Percentiles rank a stretch among this genome's conserved stretches.
Evolutionary conservation across 164 flowering plant species (phyloP).

Genomic region (Tetracentron sinense): DNA sequence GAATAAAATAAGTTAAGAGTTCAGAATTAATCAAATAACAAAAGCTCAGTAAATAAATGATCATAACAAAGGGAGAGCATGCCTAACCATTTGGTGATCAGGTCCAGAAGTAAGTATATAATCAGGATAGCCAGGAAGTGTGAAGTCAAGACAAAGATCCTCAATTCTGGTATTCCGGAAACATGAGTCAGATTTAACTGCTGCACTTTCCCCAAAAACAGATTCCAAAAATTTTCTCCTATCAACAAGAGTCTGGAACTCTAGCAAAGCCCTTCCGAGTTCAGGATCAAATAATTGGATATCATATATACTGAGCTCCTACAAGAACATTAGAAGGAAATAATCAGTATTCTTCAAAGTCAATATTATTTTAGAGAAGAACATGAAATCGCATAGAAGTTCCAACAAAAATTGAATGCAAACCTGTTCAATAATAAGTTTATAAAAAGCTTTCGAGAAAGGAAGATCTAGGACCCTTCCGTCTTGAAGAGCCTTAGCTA

Average conservation of each 20-base stretch:
- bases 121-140: conserved; percentile 92
- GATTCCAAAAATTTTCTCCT: conserved; percentile 40
- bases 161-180: conserved; percentile 60
- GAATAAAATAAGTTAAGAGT: conserved; percentile 3
- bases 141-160: conserved; percentile 85
- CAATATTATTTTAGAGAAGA: not conserved
- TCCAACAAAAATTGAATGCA: conserved; percentile 5
- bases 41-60: not conserved
- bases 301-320: conserved; percentile 80
- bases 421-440: conserved; percentile 82
- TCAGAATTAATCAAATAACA: not conserved
- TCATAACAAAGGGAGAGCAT: not conserved
- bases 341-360: conserved; percentile 5
- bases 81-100: conserved; percentile 53
- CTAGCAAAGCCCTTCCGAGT: conserved; percentile 67
- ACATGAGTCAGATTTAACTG: conserved; percentile 21
- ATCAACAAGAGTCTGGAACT: conserved; percentile 72
- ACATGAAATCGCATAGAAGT: not conserved
- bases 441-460: conserved; percentile 80
- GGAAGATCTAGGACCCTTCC: conserved; percentile 86
- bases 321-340: conserved; percentile 14
- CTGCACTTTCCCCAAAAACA: conserved; percentile 15
- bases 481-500: conserved; percentile 90
- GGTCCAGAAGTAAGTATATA: conserved; percentile 40
- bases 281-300: conserved; percentile 79